A percentile compares a stretch with the other conserved stretches of the same genome.
Conservation (phyloP, 495 filamentous ascomycete species). For the Penicillium goetzii region DNA sequence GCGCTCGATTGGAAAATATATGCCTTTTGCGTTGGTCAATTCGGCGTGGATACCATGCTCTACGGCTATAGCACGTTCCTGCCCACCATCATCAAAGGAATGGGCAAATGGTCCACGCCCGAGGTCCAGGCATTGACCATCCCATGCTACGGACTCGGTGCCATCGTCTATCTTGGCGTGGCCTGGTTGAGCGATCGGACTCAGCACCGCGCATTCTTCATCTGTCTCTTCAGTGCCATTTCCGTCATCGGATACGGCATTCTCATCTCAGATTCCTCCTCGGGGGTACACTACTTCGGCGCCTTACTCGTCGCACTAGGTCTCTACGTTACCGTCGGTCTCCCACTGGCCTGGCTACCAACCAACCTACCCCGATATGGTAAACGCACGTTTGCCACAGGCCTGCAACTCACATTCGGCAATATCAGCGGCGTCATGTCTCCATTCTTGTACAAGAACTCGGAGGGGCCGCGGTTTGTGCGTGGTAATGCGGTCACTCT, state of each 20-base stretch:
- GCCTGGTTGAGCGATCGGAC: conserved; percentile 64
- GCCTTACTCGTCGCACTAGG: conserved; percentile 73
- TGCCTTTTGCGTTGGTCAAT: conserved; percentile 66
- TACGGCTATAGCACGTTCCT: conserved; percentile 80
- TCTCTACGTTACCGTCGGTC: conserved; percentile 68
- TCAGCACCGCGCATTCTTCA: conserved; percentile 64
- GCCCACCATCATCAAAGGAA: conserved; percentile 74
- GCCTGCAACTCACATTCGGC: conserved; percentile 67
- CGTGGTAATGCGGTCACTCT: conserved; percentile 54
- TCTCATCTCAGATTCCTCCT: conserved; percentile 59
- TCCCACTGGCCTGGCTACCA: conserved; percentile 71
- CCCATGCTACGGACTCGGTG: conserved; percentile 73
- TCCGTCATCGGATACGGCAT: conserved; percentile 72
- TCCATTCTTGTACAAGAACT: conserved; percentile 55
- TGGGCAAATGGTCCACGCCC: conserved; percentile 63
- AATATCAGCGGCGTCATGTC: conserved; percentile 72
- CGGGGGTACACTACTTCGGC: conserved; percentile 71
- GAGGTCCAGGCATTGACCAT: conserved; percentile 77
- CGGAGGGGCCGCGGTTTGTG: conserved; percentile 47
- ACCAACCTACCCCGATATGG: conserved; percentile 66
- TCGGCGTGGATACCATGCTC: conserved; percentile 72
- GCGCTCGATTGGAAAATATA: conserved; percentile 69
- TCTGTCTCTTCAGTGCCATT: conserved; percentile 58
- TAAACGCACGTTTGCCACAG: conserved; percentile 71
- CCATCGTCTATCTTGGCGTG: conserved; percentile 63